Conservation (phyloP, 208 protist species). For the Balamuthia mandrillaris region DNA sequence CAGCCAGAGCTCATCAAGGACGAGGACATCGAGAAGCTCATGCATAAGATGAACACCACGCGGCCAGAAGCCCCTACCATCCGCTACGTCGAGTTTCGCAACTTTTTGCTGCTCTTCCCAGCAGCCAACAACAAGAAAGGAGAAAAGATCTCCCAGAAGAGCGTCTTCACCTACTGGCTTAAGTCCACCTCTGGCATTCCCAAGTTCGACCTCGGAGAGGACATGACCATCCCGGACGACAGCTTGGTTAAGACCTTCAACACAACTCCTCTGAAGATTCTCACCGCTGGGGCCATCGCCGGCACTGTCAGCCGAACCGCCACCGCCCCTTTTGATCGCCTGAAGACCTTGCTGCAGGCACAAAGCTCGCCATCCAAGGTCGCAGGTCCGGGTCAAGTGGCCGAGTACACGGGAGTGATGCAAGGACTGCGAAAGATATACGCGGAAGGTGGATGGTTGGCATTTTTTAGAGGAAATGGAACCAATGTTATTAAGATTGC, state of each 20-base stretch:
- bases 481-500: constrained; percentile 45
- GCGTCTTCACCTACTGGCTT: constrained; percentile 30
- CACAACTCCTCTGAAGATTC: constrained; percentile 11
- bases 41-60: not conserved
- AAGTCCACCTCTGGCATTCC: not conserved
- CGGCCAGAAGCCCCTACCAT: not conserved
- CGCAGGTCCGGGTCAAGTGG: not conserved
- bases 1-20: not conserved
- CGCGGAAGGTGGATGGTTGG: not conserved
- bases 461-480: constrained; percentile 33
- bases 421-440: constrained; percentile 20
- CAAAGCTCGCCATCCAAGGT: constrained; percentile 19
- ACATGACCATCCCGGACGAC: constrained; percentile 4
- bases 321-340: constrained; percentile 34
- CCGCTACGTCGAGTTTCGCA: constrained; percentile 13
- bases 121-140: not conserved
- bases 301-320: constrained; percentile 15
- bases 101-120: constrained; percentile 25
- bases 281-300: constrained; percentile 18
- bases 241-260: too few species aligned
- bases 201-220: not conserved
- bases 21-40: constrained; percentile 6
- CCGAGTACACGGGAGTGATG: not conserved
- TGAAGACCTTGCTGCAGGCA: constrained; percentile 39
- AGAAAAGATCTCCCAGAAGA: not conserved